Evolutionary conservation across 495 filamentous ascomycete genomes (phyloP), one percentile per base, ranked within the genome.

Genomic region (Sabuloglossum arenarium): DNA sequence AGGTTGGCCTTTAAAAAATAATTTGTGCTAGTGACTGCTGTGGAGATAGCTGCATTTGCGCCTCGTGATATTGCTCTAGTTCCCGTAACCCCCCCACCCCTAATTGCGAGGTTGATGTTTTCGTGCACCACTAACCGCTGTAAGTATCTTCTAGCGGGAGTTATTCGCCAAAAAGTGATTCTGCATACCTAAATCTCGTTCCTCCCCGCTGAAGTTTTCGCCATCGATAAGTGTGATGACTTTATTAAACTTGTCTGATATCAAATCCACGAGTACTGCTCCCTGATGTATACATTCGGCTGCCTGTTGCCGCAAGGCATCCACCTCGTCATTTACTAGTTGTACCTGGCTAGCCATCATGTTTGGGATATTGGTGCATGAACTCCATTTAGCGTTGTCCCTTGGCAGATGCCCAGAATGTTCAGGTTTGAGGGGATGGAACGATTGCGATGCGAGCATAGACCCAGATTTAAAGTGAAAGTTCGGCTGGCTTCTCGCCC

Each of bases 1-100:
- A 82, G 67, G 63, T 85, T 81, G 14, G 80, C 80, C 65, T 88
- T 89, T n/a, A 78, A 69, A 64, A 88, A 88, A 64, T 82, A 79
- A 55, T 77, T 79, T 30, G 68, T 70, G 57, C 59, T 63, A 23
- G 68, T 66, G 12, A 70, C 61, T 1, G 69, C 66, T 1, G 70
- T 65, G 11, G 69, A 64, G 25, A 69, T 62, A 3, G 70, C 68
- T 51, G 47, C 50, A 47, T 64, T 59, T 31, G 57, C 61, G 14
- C 56, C 56, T 49, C 42, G 53, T 29, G 59, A 58, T 21, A 59
- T 60, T 67, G 43, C 52, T 55, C 37, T 21, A 55, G 60, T 63
- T 64, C 62, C 64, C 68, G 24, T 54, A 54, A 34, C 42, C 55
- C 49, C 57, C 43, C 45, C 56, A 58, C 58, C 67, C 57, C 58